These are phyloP conservation scores for Penicillium desertorum DNA, from an alignment of 495 filamentous ascomycete genomes.

Conservation along the genomic window DNA sequence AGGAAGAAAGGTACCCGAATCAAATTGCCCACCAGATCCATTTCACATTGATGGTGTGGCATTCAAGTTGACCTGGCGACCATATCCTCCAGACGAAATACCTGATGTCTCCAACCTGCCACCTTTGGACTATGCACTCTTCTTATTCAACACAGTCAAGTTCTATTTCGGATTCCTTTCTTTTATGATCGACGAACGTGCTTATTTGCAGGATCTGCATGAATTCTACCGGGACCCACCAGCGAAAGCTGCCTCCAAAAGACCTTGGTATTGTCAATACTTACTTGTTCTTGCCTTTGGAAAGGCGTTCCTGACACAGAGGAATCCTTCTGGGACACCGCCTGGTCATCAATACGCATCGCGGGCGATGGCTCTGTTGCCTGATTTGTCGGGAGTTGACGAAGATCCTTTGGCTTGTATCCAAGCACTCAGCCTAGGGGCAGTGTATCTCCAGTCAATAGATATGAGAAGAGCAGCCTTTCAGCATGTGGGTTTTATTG, in stretches of 20 bases:
- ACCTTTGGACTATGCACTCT: constrained; percentile 38
- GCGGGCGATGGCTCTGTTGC: constrained; percentile 40
- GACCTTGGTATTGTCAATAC: constrained; percentile 41
- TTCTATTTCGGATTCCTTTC: constrained; percentile 41
- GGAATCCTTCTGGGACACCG: constrained; percentile 31
- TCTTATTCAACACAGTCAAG: constrained; percentile 40
- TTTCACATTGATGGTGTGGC: constrained; percentile 39
- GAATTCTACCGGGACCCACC: constrained; percentile 33
- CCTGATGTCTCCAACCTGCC: constrained; percentile 38
- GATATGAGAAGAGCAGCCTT: constrained; percentile 40
- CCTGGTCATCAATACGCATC: constrained; percentile 38
- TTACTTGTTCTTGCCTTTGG: constrained; percentile 44
- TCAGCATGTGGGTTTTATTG: constrained; percentile 30
- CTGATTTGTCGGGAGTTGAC: constrained; percentile 36
- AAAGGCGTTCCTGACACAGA: constrained; percentile 38
- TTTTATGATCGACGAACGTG: constrained; percentile 39
- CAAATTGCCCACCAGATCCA: constrained; percentile 30
- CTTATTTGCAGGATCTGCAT: constrained; percentile 33
- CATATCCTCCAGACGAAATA: constrained; percentile 25
- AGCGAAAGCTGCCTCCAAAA: constrained; percentile 25
- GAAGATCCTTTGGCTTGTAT: constrained; percentile 36
- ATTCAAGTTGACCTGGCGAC: constrained; percentile 40
- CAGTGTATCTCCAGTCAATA: constrained; percentile 40
- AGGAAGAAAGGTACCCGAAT: constrained; percentile 28
- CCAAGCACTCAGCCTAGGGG: constrained; percentile 35